Evolutionary conservation across 2,329 filamentous ascomycete species (phyloP).

Genomic region (Hypoxylon sp.): DNA sequence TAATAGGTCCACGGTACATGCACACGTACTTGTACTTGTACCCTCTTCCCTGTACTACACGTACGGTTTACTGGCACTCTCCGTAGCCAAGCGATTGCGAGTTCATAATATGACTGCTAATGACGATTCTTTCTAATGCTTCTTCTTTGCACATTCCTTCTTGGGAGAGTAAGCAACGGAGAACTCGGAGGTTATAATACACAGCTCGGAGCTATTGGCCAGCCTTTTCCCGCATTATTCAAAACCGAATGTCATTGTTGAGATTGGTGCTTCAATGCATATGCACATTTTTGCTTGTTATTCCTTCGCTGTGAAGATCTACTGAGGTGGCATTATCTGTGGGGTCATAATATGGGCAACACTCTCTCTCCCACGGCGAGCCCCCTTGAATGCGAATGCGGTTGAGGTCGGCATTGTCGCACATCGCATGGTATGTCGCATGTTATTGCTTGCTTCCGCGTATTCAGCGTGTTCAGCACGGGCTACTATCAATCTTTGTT

Average conservation of each 20-base stretch:
- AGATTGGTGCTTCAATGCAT: slow-evolving; percentile 11
- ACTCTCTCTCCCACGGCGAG: slow-evolving; percentile 25
- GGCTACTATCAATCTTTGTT: slow-evolving; percentile 14
- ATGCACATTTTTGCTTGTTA: slow-evolving; percentile 7
- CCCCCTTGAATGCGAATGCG: slow-evolving; percentile 36
- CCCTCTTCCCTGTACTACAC: slow-evolving; percentile 1
- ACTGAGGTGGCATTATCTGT: slow-evolving; percentile 39
- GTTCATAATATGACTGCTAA: slow-evolving; percentile 6
- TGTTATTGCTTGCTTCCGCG: slow-evolving; percentile 32
- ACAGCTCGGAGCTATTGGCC: slow-evolving; percentile 37
- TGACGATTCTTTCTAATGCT: slow-evolving; percentile 13
- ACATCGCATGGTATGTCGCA: slow-evolving; percentile 13
- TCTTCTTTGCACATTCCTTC: slow-evolving; percentile 39
- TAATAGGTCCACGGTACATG: no score
- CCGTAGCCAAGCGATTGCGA: slow-evolving; percentile 15
- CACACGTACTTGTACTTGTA: slow-evolving; percentile 16
- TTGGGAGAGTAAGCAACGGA: slow-evolving; percentile 43
- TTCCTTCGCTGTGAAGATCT: slow-evolving; percentile 29
- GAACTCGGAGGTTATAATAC: slow-evolving; percentile 34
- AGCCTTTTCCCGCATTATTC: slow-evolving; percentile 10
- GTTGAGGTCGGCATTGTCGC: slow-evolving; percentile 41
- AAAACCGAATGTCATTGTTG: slow-evolving; percentile 22
- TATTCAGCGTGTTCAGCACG: slow-evolving; percentile 5
- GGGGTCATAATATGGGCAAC: slow-evolving; percentile 34
- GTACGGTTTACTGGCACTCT: not conserved